Evolutionary conservation across 2,329 filamentous ascomycete genomes (phyloP), one percentile per base, ranked within the genome.

Genomic region (Colletotrichum gloeosporioides): DNA sequence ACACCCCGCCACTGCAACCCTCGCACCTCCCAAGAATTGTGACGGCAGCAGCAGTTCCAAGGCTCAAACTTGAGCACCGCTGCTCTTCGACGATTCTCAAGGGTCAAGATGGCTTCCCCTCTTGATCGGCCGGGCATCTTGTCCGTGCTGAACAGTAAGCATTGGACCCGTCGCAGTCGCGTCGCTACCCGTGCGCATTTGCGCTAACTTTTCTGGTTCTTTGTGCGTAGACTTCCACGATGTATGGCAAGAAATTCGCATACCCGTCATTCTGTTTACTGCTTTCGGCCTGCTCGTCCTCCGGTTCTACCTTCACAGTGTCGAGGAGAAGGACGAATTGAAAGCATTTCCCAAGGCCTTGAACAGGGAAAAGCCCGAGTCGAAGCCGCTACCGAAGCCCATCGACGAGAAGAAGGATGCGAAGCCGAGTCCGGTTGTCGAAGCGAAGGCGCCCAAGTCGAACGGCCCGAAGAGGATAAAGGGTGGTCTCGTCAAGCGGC

Each of bases 391-490:
- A 13, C n/a, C 31, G 9, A 71, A 80, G 13, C 44, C 80, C 1
- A 70, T 78, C 7, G 57, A 64, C 6, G 65, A 78, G 49, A 65
- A 78, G 65, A 77, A 72, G 63, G 61, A 77, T 8, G 31, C 27
- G 25, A 31, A 53, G 53, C 74, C 8, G 78, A 80, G 66, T 68
- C 66, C 78, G 29, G 55, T 44, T 63, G 65, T 78, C 61, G 78
- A 80, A 49, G 66, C 83, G 82, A 86, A 81, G 65, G 69, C 78
- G 31, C 77, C 78, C 57, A 83, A 84, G 75, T 77, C 85, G 2
- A 82, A 81, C 44, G 90, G 88, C 1, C 90, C 90, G 4, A 84
- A 85, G 75, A 85, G 88, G 70, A 89, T 90, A 75, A 89, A 89
- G 77, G 86, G 86, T n/a, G 84, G 85, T 10, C 8, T 87, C 31